phyloP scores from a whole-genome alignment of 2,329 filamentous ascomycete genomes.

The Exophiala mesophila region DNA sequence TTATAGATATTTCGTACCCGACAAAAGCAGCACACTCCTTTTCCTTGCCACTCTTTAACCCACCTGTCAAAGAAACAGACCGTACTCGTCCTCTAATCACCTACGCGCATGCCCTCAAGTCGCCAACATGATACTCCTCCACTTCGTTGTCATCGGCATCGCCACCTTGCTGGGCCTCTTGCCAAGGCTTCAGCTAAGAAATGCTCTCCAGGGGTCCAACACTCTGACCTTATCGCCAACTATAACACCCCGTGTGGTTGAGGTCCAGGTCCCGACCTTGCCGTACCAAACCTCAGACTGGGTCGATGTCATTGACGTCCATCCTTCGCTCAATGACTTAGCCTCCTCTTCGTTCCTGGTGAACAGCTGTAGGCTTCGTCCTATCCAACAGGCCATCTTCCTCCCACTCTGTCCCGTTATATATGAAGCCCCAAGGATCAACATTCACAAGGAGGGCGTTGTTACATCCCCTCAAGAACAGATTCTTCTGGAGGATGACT shows the following conservation, averaged over 20 bases:
- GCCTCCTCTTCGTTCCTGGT: not conserved
- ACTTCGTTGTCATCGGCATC: not conserved
- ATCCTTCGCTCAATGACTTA: not conserved
- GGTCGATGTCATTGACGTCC: not conserved
- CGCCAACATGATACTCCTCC: constrained; percentile 1
- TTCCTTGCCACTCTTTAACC: no score
- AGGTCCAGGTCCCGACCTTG: no score
- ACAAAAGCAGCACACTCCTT: no score
- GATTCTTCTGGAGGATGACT: no score
- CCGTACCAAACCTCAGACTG: not conserved
- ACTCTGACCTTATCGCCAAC: not conserved
- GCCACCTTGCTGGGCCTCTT: not conserved
- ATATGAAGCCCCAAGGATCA: not conserved
- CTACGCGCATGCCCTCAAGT: no score
- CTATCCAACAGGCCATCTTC: constrained; percentile 3
- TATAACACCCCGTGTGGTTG: no score
- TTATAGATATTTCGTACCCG: no score
- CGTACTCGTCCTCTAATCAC: not conserved
- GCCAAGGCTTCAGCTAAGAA: not conserved
- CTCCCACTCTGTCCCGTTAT: constrained; percentile 8
- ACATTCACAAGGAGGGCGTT: not conserved
- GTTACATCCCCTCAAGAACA: no score
- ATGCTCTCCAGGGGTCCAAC: not conserved
- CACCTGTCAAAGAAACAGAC: no score
- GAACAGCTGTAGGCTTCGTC: constrained; percentile 1